phyloP scores from a whole-genome alignment of 768 basidiomycete species.

The Hericium erinaceus region DNA sequence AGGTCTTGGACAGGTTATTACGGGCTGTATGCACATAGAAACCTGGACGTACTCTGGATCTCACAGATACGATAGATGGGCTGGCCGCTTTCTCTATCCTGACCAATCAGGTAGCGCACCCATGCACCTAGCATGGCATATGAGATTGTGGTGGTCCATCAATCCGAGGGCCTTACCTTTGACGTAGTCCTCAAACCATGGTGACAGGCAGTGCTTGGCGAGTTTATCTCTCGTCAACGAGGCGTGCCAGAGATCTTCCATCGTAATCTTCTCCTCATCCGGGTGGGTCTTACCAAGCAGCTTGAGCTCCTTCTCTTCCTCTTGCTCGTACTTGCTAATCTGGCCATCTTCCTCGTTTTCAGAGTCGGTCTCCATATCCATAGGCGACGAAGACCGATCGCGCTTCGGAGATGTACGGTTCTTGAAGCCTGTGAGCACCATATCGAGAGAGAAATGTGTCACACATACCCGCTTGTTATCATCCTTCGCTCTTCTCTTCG shows the following conservation, averaged over 20 bases:
- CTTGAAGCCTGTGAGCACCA: slow-evolving; percentile 9
- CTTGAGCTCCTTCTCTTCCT: slow-evolving; percentile 56
- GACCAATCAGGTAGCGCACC: slow-evolving; percentile 78
- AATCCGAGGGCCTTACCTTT: slow-evolving; percentile 40
- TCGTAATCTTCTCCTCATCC: slow-evolving; percentile 37
- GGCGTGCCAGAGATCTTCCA: slow-evolving; percentile 52
- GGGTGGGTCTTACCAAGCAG: slow-evolving; percentile 35
- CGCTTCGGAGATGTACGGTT: slow-evolving; percentile 46
- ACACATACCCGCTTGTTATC: slow-evolving; percentile 71
- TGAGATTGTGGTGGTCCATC: neutral
- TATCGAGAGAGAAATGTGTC: neutral
- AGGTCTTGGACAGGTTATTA: slow-evolving; percentile 33
- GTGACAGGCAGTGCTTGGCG: slow-evolving; percentile 59
- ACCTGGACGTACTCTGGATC: slow-evolving; percentile 52
- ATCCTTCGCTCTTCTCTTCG: slow-evolving; percentile 79
- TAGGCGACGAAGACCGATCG: slow-evolving; percentile 70
- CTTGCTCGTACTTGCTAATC: slow-evolving; percentile 63
- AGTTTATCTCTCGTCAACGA: slow-evolving; percentile 62
- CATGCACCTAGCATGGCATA: slow-evolving; percentile 49
- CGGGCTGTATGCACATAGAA: slow-evolving; percentile 1
- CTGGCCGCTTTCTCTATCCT: slow-evolving; percentile 34
- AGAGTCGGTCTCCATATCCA: slow-evolving; percentile 80
- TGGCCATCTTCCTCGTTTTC: slow-evolving; percentile 73
- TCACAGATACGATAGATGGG: slow-evolving; percentile 79
- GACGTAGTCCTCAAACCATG: slow-evolving; percentile 82